Evolutionary conservation across 2,329 filamentous ascomycete genomes (phyloP).

Genomic region (Venturiaceae sp.): DNA sequence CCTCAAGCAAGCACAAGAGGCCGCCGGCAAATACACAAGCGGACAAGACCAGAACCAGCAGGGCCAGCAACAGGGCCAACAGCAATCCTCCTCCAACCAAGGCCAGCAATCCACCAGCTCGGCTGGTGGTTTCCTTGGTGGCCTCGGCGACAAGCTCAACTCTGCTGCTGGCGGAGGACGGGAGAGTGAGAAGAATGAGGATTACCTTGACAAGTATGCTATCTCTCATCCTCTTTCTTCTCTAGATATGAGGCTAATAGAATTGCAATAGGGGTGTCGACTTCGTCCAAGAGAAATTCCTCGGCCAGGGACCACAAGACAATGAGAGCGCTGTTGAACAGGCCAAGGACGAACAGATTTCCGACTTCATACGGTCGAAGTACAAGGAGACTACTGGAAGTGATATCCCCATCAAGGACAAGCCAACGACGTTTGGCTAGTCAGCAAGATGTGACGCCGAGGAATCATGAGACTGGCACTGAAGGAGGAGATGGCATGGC

Average conservation of each 20-base stretch:
- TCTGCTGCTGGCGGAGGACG: slow-evolving; percentile 59
- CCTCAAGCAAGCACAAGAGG: slow-evolving; percentile 4
- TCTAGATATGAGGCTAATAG: not conserved
- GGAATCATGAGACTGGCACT: not conserved
- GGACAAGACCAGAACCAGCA: not conserved
- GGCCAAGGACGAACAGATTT: slow-evolving; percentile 73
- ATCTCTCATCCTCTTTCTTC: not conserved
- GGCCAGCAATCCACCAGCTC: slow-evolving; percentile 11
- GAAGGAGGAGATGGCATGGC: not conserved
- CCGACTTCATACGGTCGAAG: slow-evolving; percentile 58
- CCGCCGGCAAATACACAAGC: slow-evolving; percentile 1
- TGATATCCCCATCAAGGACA: slow-evolving; percentile 2
- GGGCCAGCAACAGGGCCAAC: not conserved
- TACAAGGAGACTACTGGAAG: slow-evolving; percentile 62
- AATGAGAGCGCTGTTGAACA: slow-evolving; percentile 64
- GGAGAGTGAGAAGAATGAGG: slow-evolving; percentile 73
- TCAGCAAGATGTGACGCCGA: not conserved
- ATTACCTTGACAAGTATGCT: slow-evolving; percentile 64
- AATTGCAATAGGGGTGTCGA: not conserved
- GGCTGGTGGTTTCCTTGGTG: slow-evolving; percentile 42
- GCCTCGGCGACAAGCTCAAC: slow-evolving; percentile 63
- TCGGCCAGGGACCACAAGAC: slow-evolving; percentile 60
- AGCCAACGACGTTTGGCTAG: not conserved
- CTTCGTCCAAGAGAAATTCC: slow-evolving; percentile 60
- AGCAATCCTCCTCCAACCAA: not conserved